Percentiles rank a stretch among this genome's conserved stretches.
Evolutionary conservation across 306 rosid genomes (phyloP).

Genomic region (Canavalia gladiata): DNA sequence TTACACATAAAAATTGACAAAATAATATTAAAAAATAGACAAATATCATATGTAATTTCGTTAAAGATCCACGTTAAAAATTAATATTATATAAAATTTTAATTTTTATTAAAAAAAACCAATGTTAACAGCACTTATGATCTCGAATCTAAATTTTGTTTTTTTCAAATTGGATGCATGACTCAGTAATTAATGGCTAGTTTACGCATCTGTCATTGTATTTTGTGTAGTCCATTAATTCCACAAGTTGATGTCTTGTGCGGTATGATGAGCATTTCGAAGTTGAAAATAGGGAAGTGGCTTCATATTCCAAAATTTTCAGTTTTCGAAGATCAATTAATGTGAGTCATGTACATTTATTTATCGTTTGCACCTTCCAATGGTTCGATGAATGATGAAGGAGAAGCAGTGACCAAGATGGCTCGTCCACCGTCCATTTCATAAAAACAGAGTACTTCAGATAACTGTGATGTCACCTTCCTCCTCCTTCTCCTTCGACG

Average conservation of each 20-base stretch:
- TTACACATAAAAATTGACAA: too few relatives aligned
- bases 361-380: constrained; percentile 22
- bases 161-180: too few relatives aligned
- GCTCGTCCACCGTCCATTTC: constrained; percentile 17
- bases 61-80: too few relatives aligned
- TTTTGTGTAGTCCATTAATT: not conserved
- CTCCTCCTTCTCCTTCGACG: constrained; percentile 7
- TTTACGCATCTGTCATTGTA: not conserved
- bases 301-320: not conserved
- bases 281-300: not conserved
- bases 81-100: too few relatives aligned
- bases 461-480: constrained; percentile 39
- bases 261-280: not conserved
- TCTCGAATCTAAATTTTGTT: too few relatives aligned
- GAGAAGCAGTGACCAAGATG: not conserved
- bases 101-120: too few relatives aligned
- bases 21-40: too few relatives aligned
- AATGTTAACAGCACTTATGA: too few relatives aligned
- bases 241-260: constrained; percentile 22
- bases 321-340: not conserved
- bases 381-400: not conserved
- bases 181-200: too few relatives aligned
- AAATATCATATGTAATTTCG: too few relatives aligned
- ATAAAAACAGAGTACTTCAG: not conserved
- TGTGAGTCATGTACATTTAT: constrained; percentile 17